A percentile compares a stretch with the other conserved stretches of the same genome.
These are phyloP conservation scores for Saccharata proteae DNA, from an alignment of 2,329 filamentous ascomycete species.

Conservation along the genomic window DNA sequence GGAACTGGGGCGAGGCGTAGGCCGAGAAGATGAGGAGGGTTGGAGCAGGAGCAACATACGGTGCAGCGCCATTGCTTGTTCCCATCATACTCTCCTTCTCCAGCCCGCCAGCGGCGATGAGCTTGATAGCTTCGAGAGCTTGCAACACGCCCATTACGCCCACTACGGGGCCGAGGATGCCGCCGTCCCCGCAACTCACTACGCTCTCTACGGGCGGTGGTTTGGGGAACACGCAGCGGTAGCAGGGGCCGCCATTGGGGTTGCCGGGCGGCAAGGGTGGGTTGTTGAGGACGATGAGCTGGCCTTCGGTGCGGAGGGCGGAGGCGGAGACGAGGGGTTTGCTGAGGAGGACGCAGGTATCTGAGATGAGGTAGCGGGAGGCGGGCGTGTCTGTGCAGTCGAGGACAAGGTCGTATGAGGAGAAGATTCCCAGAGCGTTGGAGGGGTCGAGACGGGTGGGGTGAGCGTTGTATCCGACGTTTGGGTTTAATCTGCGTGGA, in stretches of 20 bases:
- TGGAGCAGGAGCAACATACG: conserved; percentile 19
- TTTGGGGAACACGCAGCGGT: conserved; percentile 81
- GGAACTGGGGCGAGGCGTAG: conserved; percentile 47
- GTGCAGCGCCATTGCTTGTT: conserved; percentile 4
- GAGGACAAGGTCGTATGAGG: conserved; percentile 67
- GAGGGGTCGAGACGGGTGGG: conserved; percentile 52
- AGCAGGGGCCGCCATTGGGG: conserved; percentile 63
- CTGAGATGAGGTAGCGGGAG: conserved; percentile 84
- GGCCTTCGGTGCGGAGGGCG: conserved; percentile 77
- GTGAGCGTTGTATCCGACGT: conserved; percentile 52
- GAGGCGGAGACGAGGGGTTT: conserved; percentile 83
- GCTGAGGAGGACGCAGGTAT: conserved; percentile 66
- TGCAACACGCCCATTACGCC: conserved; percentile 89
- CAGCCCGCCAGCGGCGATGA: conserved; percentile 43
- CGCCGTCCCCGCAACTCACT: conserved; percentile 80
- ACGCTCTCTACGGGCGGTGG: conserved; percentile 77
- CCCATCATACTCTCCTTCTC: conserved; percentile 5
- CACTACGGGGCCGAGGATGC: conserved; percentile 84
- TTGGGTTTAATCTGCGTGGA: conserved; percentile 54
- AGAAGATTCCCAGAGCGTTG: conserved; percentile 55
- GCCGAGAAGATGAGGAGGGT: conserved; percentile 43
- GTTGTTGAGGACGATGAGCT: conserved; percentile 78
- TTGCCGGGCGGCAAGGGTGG: conserved; percentile 53
- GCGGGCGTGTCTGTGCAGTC: conserved; percentile 94
- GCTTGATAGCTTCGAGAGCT: conserved; percentile 75